Percentiles rank a stretch among this genome's conserved stretches.
Evolutionary conservation across 2,329 filamentous ascomycete genomes (phyloP).

Genomic region (Penicillium hordei): DNA sequence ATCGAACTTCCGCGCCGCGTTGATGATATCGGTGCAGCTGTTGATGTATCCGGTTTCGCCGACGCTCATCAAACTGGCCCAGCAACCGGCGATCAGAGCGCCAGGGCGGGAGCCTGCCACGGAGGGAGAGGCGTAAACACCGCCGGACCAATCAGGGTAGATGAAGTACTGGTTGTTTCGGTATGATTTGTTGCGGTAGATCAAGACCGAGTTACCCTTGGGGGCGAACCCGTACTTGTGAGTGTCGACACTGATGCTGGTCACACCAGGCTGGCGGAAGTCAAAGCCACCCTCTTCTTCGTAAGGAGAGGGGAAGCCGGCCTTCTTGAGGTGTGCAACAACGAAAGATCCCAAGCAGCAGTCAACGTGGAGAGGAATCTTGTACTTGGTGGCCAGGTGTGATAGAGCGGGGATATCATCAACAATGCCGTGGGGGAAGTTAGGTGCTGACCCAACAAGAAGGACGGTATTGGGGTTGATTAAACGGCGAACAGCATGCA

Average conservation of each 20-base stretch:
- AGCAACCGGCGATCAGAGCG: slow-evolving; percentile 92
- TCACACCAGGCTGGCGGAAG: slow-evolving; percentile 90
- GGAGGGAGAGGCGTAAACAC: slow-evolving; percentile 90
- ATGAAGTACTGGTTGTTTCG: slow-evolving; percentile 96
- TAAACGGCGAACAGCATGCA: slow-evolving; percentile 73
- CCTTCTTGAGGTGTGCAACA: slow-evolving; percentile 84
- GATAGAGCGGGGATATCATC: slow-evolving; percentile 89
- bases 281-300: slow-evolving; percentile 79
- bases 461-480: slow-evolving; percentile 93
- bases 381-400: slow-evolving; percentile 73
- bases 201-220: slow-evolving; percentile 90
- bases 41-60: slow-evolving; percentile 87
- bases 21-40: slow-evolving; percentile 84
- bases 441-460: slow-evolving; percentile 90
- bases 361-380: slow-evolving; percentile 89
- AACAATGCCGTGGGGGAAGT: slow-evolving; percentile 97
- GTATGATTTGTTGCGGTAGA: slow-evolving; percentile 79
- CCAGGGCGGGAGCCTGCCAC: slow-evolving; percentile 91
- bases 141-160: slow-evolving; percentile 89
- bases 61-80: slow-evolving; percentile 85
- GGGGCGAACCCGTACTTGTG: slow-evolving; percentile 99
- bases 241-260: slow-evolving; percentile 92
- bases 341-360: slow-evolving; percentile 97
- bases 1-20: slow-evolving; percentile 78
- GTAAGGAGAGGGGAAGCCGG: slow-evolving; percentile 68